These are phyloP conservation scores for Rosellinia necatrix DNA, from an alignment of 2,329 filamentous ascomycete species.

Conservation along the genomic window DNA sequence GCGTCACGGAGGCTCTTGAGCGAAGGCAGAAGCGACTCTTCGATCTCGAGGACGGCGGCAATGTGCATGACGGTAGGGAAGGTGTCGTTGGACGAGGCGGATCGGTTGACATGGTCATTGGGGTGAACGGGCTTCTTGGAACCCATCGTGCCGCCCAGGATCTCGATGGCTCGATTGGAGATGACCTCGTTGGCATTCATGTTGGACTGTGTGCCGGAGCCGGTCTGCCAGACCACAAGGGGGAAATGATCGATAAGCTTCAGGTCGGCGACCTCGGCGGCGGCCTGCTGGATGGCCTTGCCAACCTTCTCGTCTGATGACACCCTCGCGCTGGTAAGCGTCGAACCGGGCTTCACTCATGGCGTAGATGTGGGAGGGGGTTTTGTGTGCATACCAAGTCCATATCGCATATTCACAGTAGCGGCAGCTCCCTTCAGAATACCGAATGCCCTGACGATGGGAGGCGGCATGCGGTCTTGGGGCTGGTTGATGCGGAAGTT, in stretches of 20 bases:
- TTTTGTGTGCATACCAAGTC: slow-evolving; percentile 67
- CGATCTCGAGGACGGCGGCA: slow-evolving; percentile 90
- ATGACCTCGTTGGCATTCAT: slow-evolving; percentile 99
- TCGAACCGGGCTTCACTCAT: slow-evolving; percentile 11
- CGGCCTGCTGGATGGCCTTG: slow-evolving; percentile 91
- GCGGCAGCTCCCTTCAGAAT: slow-evolving; percentile 97
- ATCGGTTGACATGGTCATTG: slow-evolving; percentile 99
- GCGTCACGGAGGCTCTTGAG: slow-evolving; percentile 81
- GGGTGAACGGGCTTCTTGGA: slow-evolving; percentile 98
- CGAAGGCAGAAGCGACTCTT: slow-evolving; percentile 81
- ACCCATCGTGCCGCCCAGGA: slow-evolving; percentile 90
- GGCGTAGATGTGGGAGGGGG: slow-evolving; percentile 6
- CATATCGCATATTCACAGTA: slow-evolving; percentile 92
- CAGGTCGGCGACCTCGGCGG: slow-evolving; percentile 87
- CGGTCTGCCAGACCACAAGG: slow-evolving; percentile 98
- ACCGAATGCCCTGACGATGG: slow-evolving; percentile 90
- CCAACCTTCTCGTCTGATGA: slow-evolving; percentile 80
- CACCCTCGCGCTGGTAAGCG: slow-evolving; percentile 35
- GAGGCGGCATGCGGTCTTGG: slow-evolving; percentile 95
- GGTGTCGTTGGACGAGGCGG: slow-evolving; percentile 96
- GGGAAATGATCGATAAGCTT: slow-evolving; percentile 98
- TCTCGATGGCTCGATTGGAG: slow-evolving; percentile 98
- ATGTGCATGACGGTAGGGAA: slow-evolving; percentile 99
- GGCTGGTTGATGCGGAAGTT: slow-evolving; percentile 99
- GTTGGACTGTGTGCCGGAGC: slow-evolving; percentile 98